Evolutionary conservation across 1,284 basidiomycete genomes (phyloP).

Genomic region (Agroathelia rolfsii): DNA sequence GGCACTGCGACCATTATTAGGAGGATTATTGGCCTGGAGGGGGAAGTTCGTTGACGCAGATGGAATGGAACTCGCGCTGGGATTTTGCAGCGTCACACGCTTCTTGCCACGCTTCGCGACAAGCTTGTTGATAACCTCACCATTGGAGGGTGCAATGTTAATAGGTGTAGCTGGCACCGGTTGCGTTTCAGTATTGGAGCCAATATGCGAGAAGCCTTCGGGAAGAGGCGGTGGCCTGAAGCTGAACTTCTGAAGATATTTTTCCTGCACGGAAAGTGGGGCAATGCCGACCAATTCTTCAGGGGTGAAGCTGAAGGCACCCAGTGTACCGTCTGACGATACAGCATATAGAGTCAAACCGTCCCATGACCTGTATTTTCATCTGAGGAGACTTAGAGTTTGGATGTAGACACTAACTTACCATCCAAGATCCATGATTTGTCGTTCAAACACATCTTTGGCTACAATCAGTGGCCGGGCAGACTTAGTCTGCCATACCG

Average conservation of each 20-base stretch:
- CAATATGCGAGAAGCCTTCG: conserved; percentile 53
- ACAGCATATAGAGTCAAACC: conserved; percentile 90
- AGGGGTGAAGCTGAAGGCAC: conserved; percentile 74
- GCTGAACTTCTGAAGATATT: conserved; percentile 73
- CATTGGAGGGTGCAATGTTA: conserved; percentile 32
- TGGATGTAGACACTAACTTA: conserved; percentile 26
- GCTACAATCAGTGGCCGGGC: conserved; percentile 87
- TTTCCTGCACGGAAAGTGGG: conserved; percentile 60
- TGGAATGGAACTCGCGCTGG: conserved; percentile 21
- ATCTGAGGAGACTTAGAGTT: conserved; percentile 1
- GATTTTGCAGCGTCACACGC: conserved; percentile 45
- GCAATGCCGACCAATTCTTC: conserved; percentile 81
- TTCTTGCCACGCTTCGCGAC: conserved; percentile 71
- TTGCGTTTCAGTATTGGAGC: conserved; percentile 20
- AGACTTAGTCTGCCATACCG: conserved; percentile 89
- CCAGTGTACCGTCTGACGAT: conserved; percentile 92
- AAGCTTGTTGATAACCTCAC: conserved; percentile 59
- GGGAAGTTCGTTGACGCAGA: conserved; percentile 24
- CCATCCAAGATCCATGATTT: conserved; percentile 96
- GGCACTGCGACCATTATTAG: too few relatives aligned
- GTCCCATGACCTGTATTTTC: conserved; percentile 67
- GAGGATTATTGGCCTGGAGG: conserved; percentile 2
- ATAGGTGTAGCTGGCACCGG: conserved; percentile 14
- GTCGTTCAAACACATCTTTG: conserved; percentile 88
- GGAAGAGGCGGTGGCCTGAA: conserved; percentile 58